These are phyloP conservation scores for Pythium aristosporum DNA, from an alignment of 352 stramenopile genomes.

Conservation along the genomic window DNA sequence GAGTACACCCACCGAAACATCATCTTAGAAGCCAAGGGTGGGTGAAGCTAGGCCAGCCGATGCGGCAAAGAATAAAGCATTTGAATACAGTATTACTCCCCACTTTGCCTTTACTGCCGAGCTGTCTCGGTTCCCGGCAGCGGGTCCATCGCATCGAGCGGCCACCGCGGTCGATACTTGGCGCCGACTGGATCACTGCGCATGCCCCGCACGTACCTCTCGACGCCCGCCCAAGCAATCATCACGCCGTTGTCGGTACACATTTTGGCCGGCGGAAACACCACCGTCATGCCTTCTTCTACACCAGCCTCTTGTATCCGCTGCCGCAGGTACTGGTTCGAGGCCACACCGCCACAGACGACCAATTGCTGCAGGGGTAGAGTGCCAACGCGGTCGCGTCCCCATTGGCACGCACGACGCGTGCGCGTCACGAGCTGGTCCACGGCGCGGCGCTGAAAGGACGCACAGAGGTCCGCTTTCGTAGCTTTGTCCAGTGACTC, in stretches of 20 bases:
- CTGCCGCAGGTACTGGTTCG: constrained; percentile 93
- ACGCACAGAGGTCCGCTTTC: constrained; percentile 92
- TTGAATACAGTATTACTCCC: background rate
- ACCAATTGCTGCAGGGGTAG: constrained; percentile 71
- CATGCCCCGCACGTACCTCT: constrained; percentile 54
- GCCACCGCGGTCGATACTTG: constrained; percentile 78
- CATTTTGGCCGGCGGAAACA: constrained; percentile 77
- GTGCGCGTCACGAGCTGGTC: constrained; percentile 90
- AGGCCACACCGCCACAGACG: constrained; percentile 96
- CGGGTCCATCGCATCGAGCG: constrained; percentile 59
- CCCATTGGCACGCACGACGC: constrained; percentile 85
- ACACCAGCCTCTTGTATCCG: constrained; percentile 71
- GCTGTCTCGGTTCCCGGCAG: constrained; percentile 15
- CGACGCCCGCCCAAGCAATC: constrained; percentile 93
- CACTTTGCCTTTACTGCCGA: background rate
- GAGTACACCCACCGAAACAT: too few relatives aligned
- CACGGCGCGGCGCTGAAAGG: constrained; percentile 86
- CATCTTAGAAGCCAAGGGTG: too few relatives aligned
- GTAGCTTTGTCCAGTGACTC: background rate
- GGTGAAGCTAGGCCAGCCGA: too few relatives aligned
- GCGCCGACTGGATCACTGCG: constrained; percentile 49
- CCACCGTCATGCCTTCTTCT: constrained; percentile 42
- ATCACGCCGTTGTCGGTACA: constrained; percentile 99
- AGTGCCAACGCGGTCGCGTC: constrained; percentile 44
- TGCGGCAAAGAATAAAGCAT: background rate